These are phyloP conservation scores for Cicer judaicum DNA, from an alignment of 306 rosid genomes.

Conservation along the genomic window DNA sequence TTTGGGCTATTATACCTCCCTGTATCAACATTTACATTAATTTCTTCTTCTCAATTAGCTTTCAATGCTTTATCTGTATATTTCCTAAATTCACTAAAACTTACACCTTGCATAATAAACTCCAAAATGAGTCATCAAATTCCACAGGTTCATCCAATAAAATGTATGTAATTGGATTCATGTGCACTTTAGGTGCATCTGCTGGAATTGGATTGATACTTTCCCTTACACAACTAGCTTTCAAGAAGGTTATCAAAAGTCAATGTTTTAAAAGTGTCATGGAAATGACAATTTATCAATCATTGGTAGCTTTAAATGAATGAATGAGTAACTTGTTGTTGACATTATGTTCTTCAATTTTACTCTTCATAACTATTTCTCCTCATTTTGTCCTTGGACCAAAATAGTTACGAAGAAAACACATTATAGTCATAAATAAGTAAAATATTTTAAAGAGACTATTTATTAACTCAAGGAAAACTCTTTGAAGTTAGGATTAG, in stretches of 20 bases:
- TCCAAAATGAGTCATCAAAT: constrained; percentile 37
- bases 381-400: no score
- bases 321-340: no score
- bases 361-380: no score
- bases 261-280: constrained; percentile 34
- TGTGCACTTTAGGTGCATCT: constrained; percentile 45
- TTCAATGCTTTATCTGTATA: constrained; percentile 47
- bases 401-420: no score
- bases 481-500: no score
- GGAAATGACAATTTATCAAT: constrained; percentile 40
- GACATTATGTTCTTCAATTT: no score
- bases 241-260: constrained; percentile 38
- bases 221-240: constrained; percentile 42
- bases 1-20: constrained; percentile 41
- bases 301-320: constrained; percentile 33
- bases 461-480: no score
- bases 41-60: constrained; percentile 41
- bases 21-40: constrained; percentile 45
- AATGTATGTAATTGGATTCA: constrained; percentile 43
- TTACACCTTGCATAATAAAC: constrained; percentile 49
- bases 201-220: constrained; percentile 46
- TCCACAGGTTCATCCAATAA: constrained; percentile 15
- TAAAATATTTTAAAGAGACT: no score
- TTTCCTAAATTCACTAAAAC: constrained; percentile 45
- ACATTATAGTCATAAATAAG: no score